Evolutionary conservation across 176 grass and related monocot genomes (phyloP), one percentile per base, ranked within the genome.

Genomic region (Typha latifolia): DNA sequence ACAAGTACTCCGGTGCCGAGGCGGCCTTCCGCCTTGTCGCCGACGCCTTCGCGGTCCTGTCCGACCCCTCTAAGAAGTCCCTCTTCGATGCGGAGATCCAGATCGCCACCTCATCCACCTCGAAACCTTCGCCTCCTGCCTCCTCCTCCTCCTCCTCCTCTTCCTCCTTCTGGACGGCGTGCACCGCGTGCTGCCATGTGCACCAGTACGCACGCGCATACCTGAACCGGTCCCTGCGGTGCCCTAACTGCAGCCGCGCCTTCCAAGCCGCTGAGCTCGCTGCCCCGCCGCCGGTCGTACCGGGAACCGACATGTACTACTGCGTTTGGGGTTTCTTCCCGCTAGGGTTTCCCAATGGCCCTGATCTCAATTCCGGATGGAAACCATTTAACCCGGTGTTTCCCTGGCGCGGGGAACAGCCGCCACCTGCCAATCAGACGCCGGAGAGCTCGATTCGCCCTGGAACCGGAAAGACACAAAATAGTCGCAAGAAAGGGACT

Each of bases 271-370:
- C 49, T 6, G 83, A 93, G 77, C 69, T 99, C 32, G 50, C 84
- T 32, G 34, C 83, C 10, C 29, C 77, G 9, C 95, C 95, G 11
- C 73, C 84, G 1, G 14, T 99, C 31, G 89, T 99, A 57, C 86
- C 95, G 21, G 89, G 95, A 26, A 90, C 95, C 13, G 81, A 99
- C 66, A 99, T 93, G 95, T 99, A 99, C 77, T 85, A 99, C 64
- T 99, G 95, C 50, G 78, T 84, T 26, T 99, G 95, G 95, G 94
- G 95, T 0, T 99, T 99, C 89, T 85, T 90, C 62, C 95, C 94
- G 3, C 87, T 99, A 11, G 95, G 95, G 49, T 94, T 82, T 11
- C 94, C 86, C 47, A 79, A 62, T 26, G 73, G 72, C 0, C 50
- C 80, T n/a, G 74, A 88, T 77, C 49, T 84, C 32, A 70, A 43